phyloP scores from a whole-genome alignment of 805 yeast genomes.

The Starmerella tilneyi region DNA sequence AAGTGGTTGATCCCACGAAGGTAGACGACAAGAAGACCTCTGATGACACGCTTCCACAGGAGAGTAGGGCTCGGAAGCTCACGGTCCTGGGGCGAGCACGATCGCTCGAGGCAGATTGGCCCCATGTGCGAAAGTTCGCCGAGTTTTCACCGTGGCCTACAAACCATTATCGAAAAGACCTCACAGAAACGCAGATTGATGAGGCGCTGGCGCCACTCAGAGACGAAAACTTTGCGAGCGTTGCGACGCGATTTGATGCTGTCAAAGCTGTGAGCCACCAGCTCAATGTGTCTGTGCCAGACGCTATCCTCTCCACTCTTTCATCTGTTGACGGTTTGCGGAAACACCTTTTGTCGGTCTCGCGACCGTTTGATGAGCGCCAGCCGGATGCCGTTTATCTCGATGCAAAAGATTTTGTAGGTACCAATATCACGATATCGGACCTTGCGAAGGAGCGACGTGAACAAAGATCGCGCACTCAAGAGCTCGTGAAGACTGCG shows the following conservation, averaged over 20 bases:
- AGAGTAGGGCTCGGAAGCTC: slow-evolving; percentile 22
- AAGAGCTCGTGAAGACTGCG: slow-evolving; percentile 41
- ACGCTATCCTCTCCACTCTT: slow-evolving; percentile 38
- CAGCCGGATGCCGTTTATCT: slow-evolving; percentile 68
- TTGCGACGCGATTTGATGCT: slow-evolving; percentile 41
- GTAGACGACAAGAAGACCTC: slow-evolving; percentile 9
- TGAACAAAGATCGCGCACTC: slow-evolving; percentile 39
- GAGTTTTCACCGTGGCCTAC: slow-evolving; percentile 31
- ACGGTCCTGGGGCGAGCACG: slow-evolving; percentile 23
- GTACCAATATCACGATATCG: slow-evolving; percentile 40
- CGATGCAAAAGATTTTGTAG: slow-evolving; percentile 43
- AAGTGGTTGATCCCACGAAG: slow-evolving; percentile 25
- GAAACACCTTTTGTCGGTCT: slow-evolving; percentile 34
- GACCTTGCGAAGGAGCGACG: slow-evolving; percentile 42
- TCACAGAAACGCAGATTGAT: slow-evolving; percentile 19
- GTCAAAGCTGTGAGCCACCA: slow-evolving; percentile 40
- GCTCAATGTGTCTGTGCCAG: slow-evolving; percentile 47
- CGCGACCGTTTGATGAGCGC: slow-evolving; percentile 45
- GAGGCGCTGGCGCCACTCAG: slow-evolving; percentile 9
- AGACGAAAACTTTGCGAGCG: slow-evolving; percentile 29
- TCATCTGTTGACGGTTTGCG: slow-evolving; percentile 36
- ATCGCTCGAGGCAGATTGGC: slow-evolving; percentile 17
- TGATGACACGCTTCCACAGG: slow-evolving; percentile 20
- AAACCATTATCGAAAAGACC: slow-evolving; percentile 20
- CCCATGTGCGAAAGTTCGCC: slow-evolving; percentile 15